Evolutionary conservation across 306 rosid species (phyloP), one percentile per base, ranked within the genome.

Genomic region (Begonia peltatifolia): DNA sequence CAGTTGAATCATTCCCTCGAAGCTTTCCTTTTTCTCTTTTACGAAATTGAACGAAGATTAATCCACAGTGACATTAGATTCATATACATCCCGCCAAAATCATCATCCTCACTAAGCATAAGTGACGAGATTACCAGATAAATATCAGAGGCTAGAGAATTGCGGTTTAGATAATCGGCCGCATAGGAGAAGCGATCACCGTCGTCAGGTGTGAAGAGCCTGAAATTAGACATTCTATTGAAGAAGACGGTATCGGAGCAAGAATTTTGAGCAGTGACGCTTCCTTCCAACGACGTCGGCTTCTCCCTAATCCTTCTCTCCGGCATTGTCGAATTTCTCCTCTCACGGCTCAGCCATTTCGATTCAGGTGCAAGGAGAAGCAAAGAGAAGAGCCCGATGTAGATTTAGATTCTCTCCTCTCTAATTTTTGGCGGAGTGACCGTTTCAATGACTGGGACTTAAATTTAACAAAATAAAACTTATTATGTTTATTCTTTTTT

Each of bases 111-210:
- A 20, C 23, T 2, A 30, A 30, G 9, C 46, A 35, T 8, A 47
- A 1, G 43, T 47, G 22, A 16, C 2, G 46, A 42, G 52, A 56
- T 54, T 71, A 81, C 97, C 67, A 71, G 77, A 2, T 94, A 80
- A 82, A 80, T 66, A 68, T 90, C 92, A 46, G 97, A 89, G 68
- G 70, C 68, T 49, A 79, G 15, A 10, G 95, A 84, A 67, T 85
- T 90, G 15, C 63, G 90, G 53, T 89, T 94, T 17, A 75, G 87
- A 1, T 79, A 76, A 14, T 84, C 95, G 44, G 97, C 84, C 12
- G 95, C 89, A 42, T 76, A 85, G 12, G 97, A 90, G 56, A 94
- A 83, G 14, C 94, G 95, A 53, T 85, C 97, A 6, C 78, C 97
- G 68, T 90, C 78, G 49, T 87, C 85, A 20, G 97, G 83, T 18